Evolutionary conservation across 345 rosid genomes (phyloP).

Genomic region (Salix arbutifolia): DNA sequence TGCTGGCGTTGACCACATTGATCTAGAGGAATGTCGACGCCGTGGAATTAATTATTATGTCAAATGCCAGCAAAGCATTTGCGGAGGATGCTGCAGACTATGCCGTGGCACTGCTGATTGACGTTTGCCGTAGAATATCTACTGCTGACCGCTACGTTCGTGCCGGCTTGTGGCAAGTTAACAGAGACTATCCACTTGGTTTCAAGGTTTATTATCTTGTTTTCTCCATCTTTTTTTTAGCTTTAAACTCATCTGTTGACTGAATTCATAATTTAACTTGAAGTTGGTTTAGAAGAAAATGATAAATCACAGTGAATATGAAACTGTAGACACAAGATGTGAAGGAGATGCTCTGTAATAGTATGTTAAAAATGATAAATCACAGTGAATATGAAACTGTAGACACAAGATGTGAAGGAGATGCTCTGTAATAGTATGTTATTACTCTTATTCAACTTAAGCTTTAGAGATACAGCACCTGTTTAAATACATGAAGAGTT

Average conservation of each 20-base stretch:
- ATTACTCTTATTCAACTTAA: too few species aligned
- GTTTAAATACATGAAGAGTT: too few species aligned
- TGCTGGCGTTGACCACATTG: conserved; percentile 19
- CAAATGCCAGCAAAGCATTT: conserved; percentile 12
- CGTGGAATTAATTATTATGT: conserved; percentile 12
- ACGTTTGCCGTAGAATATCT: conserved; percentile 16
- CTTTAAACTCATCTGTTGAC: neutral
- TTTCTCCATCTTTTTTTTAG: neutral
- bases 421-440: too few species aligned
- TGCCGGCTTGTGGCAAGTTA: conserved; percentile 11
- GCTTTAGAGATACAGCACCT: too few species aligned
- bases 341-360: too few species aligned
- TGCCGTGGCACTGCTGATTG: conserved; percentile 13
- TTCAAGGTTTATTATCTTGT: conserved; percentile 14
- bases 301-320: too few species aligned
- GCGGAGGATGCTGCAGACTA: conserved; percentile 14
- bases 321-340: too few species aligned
- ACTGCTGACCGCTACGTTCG: conserved; percentile 12
- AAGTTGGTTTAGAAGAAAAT: too few species aligned
- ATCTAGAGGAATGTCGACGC: conserved; percentile 9
- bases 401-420: too few species aligned
- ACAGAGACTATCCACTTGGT: conserved; percentile 16
- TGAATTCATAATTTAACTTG: neutral
- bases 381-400: too few species aligned
- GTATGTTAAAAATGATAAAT: too few species aligned